Percentiles rank a stretch among this genome's conserved stretches.
These are phyloP conservation scores for Pilasporangium apinafurcum DNA, from an alignment of 352 stramenopile species.

Conservation along the genomic window DNA sequence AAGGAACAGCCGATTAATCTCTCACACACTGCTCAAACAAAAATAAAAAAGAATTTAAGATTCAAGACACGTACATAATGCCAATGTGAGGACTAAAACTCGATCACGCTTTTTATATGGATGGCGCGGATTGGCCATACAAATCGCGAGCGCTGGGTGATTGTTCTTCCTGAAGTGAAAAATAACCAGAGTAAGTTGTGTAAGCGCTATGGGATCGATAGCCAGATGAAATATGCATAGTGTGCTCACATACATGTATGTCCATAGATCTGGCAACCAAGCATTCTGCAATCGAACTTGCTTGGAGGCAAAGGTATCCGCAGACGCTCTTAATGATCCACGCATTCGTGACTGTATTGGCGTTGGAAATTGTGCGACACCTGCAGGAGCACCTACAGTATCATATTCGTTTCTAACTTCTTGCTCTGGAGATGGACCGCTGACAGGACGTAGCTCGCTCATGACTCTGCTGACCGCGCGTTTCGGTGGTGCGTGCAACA, in stretches of 20 bases:
- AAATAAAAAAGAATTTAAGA: background rate
- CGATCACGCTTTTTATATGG: slow-evolving; percentile 46
- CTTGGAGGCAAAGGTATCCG: slow-evolving; percentile 39
- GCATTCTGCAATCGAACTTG: slow-evolving; percentile 36
- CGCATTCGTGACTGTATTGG: slow-evolving; percentile 7
- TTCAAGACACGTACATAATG: slow-evolving; percentile 27
- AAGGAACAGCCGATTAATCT: too few species aligned
- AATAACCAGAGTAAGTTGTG: background rate
- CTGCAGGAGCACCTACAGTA: slow-evolving; percentile 1
- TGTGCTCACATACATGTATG: slow-evolving; percentile 61
- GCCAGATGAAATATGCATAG: too few species aligned
- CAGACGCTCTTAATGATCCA: slow-evolving; percentile 13
- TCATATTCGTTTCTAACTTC: too few species aligned
- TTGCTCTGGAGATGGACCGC: background rate
- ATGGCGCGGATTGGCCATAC: slow-evolving; percentile 35
- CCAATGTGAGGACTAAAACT: slow-evolving; percentile 35
- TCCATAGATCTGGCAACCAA: slow-evolving; percentile 36
- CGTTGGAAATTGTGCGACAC: background rate
- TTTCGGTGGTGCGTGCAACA: slow-evolving; percentile 4
- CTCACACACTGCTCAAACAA: too few species aligned
- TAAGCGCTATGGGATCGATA: too few species aligned
- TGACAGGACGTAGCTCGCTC: slow-evolving; percentile 22
- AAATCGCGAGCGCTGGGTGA: slow-evolving; percentile 38
- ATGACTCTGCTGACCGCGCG: slow-evolving; percentile 27
- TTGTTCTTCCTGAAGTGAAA: slow-evolving; percentile 37